Evolutionary conservation across 2,329 filamentous ascomycete genomes (phyloP).

Genomic region (Stylonectria norvegica): DNA sequence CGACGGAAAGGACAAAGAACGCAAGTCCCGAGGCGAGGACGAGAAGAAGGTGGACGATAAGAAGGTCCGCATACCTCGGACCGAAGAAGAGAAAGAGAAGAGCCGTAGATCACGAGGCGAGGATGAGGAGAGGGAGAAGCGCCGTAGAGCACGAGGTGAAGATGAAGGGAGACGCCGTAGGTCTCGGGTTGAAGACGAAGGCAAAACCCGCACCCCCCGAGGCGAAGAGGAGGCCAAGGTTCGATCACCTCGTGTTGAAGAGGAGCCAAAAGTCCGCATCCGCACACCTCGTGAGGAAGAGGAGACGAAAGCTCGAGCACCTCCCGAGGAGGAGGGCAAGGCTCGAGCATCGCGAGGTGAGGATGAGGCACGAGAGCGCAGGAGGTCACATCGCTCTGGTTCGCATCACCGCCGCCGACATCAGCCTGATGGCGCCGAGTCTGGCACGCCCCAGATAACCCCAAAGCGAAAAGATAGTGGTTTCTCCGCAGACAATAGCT

Average conservation of each 20-base stretch:
- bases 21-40: constrained; percentile 17
- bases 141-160: constrained; percentile 11
- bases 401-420: constrained; percentile 35
- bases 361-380: constrained; percentile 18
- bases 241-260: constrained; percentile 17
- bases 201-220: constrained; percentile 12
- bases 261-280: constrained; percentile 18
- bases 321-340: constrained; percentile 15
- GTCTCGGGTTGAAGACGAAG: constrained; percentile 19
- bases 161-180: constrained; percentile 6
- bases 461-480: constrained; percentile 46
- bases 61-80: constrained; percentile 10
- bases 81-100: not conserved
- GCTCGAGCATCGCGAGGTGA: constrained; percentile 13
- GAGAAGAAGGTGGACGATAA: constrained; percentile 26
- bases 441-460: constrained; percentile 36
- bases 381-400: constrained; percentile 18
- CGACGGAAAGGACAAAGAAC: constrained; percentile 18
- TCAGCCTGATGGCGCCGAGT: constrained; percentile 37
- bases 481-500: constrained; percentile 41
- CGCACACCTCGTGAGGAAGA: constrained; percentile 14
- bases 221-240: constrained; percentile 15
- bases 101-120: constrained; percentile 14
- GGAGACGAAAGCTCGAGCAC: constrained; percentile 4
- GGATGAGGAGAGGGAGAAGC: constrained; percentile 30